Conservation (phyloP, 768 basidiomycete species). For the Pleurotus pulmonarius region DNA sequence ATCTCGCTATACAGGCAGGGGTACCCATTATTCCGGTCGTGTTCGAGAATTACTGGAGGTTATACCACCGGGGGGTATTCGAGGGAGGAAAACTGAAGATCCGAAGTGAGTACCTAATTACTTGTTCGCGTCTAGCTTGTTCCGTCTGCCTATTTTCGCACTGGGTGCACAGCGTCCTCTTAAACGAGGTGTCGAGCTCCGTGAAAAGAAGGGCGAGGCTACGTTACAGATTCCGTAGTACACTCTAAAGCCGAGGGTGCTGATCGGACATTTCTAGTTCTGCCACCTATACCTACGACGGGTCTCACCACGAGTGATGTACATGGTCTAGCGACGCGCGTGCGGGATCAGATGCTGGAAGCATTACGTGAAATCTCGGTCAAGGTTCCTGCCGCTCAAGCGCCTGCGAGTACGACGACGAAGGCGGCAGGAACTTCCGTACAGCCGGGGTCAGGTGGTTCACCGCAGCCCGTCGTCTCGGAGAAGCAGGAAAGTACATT, state of each 20-base stretch:
- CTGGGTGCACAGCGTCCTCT: slow-evolving; percentile 6
- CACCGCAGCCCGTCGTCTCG: background rate
- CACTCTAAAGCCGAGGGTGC: background rate
- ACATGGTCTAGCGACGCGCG: slow-evolving; percentile 55
- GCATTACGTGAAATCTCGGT: slow-evolving; percentile 76
- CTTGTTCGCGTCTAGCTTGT: background rate
- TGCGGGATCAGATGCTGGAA: slow-evolving; percentile 77
- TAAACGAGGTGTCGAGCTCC: background rate
- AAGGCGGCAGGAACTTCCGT: slow-evolving; percentile 5
- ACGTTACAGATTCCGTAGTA: background rate
- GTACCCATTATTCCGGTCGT: slow-evolving; percentile 92
- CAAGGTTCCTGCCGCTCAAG: slow-evolving; percentile 30
- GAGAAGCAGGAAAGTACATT: background rate
- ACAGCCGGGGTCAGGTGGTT: slow-evolving; percentile 9
- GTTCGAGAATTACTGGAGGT: slow-evolving; percentile 87
- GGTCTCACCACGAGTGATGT: slow-evolving; percentile 73
- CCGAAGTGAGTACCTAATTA: slow-evolving; percentile 53
- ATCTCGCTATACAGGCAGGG: slow-evolving; percentile 86
- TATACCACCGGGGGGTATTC: slow-evolving; percentile 80
- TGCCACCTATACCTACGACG: slow-evolving; percentile 82
- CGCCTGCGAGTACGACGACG: background rate
- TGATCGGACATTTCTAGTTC: slow-evolving; percentile 49
- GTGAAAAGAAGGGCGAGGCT: background rate
- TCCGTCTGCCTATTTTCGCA: background rate
- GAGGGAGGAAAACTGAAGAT: slow-evolving; percentile 75